Evolutionary conservation across 257 asterid genomes (phyloP).

Genomic region (Asclepias syriaca): DNA sequence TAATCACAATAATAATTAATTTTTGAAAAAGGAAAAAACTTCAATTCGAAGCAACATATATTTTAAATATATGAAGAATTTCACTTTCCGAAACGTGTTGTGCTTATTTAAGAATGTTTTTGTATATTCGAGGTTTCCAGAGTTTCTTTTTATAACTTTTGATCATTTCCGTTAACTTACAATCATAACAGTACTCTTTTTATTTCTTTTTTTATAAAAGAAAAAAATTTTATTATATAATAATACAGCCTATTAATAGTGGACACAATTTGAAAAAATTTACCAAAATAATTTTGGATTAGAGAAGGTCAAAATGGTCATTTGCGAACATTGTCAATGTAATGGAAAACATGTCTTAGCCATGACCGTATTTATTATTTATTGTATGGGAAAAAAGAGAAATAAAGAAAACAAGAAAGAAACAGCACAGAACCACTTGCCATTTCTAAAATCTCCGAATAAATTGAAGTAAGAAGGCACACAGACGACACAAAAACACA

Average conservation of each 20-base stretch:
- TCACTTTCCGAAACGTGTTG: not conserved
- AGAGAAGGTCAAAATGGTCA: not conserved
- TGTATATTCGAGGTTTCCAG: too few species aligned
- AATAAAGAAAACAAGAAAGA: not conserved
- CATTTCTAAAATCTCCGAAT: not conserved
- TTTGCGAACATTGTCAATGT: not conserved
- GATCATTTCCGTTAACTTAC: not conserved
- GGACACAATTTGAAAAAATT: too few species aligned
- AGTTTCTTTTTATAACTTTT: not conserved
- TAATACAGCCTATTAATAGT: too few species aligned
- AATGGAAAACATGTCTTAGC: not conserved
- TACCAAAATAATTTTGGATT: not conserved
- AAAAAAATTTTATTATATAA: too few species aligned
- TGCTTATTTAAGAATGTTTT: not conserved
- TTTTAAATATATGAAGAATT: too few species aligned
- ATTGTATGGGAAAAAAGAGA: too few species aligned
- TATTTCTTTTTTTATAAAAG: too few species aligned
- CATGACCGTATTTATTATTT: not conserved
- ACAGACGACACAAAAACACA: not conserved
- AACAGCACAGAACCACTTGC: slow-evolving; percentile 13
- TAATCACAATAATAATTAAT: too few species aligned
- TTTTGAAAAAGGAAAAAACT: too few species aligned
- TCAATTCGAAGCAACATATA: too few species aligned
- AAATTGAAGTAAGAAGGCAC: not conserved
- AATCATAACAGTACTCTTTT: not conserved